Evolutionary conservation across 768 basidiomycete genomes (phyloP), one percentile per base, ranked within the genome.

Genomic region (Boletus pseudo-olivaceus): DNA sequence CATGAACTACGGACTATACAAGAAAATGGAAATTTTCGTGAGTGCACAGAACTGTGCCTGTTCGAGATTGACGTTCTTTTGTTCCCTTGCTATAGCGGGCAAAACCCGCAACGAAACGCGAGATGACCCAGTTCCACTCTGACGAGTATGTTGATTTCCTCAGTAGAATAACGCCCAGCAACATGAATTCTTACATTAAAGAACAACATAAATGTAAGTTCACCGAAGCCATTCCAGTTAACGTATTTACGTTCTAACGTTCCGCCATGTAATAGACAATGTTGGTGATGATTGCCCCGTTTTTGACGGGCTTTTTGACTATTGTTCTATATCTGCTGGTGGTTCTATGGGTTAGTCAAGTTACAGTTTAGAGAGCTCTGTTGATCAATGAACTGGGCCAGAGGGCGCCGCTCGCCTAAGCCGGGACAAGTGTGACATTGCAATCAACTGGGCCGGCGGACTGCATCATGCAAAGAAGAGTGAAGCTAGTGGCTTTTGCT

Each of bases 11-110:
- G 94, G 95, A 19, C 75, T 99, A 17, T 99, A 99, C 78, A 98
- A 98, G 75, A 94, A 94, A 75, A 99, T 99, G 97, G 97, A 99
- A 73, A 99, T 99, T 61, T 99, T 98, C 64, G 97, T 98, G 67
- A 63, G 97, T 79, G 23, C 44, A 35, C 17, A 30, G 49, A 23
- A 6, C 19, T 29, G 6, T 35, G n/a, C 29, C 34, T 7, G 33
- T 49, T 52, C 35, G 7, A 41, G 30, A 23, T 43, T 57, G 34
- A 56, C 34, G 9, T 51, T n/a, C 33, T n/a, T 15, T 29, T 33
- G n/a, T 47, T 32, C 30, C 27, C 29, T 34, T 49, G 40, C 30
- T 42, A 27, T 63, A 99, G 97, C 85, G 97, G 56, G 97, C 97
- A 5, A 99, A 99, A 80, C 97, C 97, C 7, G 97, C 97, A 8